Conservation (phyloP, 2,329 filamentous ascomycete species). For the Chaetoscypha palmicola region DNA sequence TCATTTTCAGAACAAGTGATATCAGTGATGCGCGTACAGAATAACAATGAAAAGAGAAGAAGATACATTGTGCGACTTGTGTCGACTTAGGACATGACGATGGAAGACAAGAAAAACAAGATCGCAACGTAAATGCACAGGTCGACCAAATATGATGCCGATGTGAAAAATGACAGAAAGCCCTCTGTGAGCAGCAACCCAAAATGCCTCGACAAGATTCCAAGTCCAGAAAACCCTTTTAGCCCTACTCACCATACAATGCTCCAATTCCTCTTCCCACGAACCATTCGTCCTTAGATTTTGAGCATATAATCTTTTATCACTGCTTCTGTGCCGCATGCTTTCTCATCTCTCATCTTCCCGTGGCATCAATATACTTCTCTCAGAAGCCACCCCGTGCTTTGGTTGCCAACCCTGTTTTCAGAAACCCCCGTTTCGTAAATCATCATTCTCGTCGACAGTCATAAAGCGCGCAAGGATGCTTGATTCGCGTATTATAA, state of each 20-base stretch:
- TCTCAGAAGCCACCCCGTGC: not conserved
- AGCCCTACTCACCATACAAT: not conserved
- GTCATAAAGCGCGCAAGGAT: no score
- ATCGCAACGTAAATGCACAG: not conserved
- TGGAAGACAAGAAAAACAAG: not conserved
- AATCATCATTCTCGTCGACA: slow-evolving; percentile 15
- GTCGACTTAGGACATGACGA: not conserved
- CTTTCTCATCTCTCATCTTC: slow-evolving; percentile 2
- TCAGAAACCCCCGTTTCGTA: slow-evolving; percentile 5
- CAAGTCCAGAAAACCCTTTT: slow-evolving; percentile 1
- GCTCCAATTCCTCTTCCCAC: slow-evolving; percentile 7
- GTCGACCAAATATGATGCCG: no score
- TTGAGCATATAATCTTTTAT: no score
- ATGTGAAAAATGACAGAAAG: slow-evolving; percentile 2
- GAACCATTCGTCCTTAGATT: no score
- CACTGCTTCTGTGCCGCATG: no score
- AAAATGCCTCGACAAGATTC: slow-evolving; percentile 15
- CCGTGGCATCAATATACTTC: slow-evolving; percentile 18
- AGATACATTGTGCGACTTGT: not conserved
- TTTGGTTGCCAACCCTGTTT: not conserved
- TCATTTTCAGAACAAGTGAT: slow-evolving; percentile 1
- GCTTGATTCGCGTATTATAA: no score
- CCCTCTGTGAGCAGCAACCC: slow-evolving; percentile 3
- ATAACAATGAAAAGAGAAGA: slow-evolving; percentile 1
- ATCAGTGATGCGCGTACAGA: not conserved